Percentiles rank a stretch among this genome's conserved stretches.
These are phyloP conservation scores for Aristolochia californica DNA, from an alignment of 164 flowering plant genomes.

Conservation along the genomic window DNA sequence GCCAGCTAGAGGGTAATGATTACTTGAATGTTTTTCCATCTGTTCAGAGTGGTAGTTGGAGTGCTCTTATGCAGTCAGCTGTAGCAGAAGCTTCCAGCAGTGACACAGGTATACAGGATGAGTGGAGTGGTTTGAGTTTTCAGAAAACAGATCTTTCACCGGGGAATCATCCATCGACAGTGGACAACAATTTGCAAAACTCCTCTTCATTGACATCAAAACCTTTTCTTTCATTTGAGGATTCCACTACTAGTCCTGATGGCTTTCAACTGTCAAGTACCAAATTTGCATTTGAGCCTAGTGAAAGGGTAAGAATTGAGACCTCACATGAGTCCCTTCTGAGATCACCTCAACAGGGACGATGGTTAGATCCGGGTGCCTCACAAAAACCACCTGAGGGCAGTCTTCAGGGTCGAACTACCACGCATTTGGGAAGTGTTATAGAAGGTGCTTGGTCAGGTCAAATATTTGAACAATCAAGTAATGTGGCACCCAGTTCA, in stretches of 20 bases:
- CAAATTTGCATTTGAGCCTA: slow-evolving; percentile 6
- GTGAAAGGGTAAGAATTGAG: slow-evolving; percentile 2
- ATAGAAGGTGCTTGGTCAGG: slow-evolving; percentile 23
- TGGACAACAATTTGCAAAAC: slow-evolving; percentile 31
- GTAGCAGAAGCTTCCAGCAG: slow-evolving; percentile 75
- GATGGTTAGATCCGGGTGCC: slow-evolving; percentile 27
- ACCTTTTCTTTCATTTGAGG: slow-evolving; percentile 20
- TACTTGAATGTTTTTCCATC: slow-evolving; percentile 35
- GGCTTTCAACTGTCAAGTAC: slow-evolving; percentile 21
- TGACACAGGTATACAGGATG: slow-evolving; percentile 62
- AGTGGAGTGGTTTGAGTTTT: slow-evolving; percentile 72
- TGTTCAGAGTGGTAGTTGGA: slow-evolving; percentile 82
- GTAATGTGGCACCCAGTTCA: slow-evolving; percentile 12
- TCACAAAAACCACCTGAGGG: slow-evolving; percentile 29
- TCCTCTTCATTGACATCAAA: slow-evolving; percentile 34
- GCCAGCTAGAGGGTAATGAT: slow-evolving; percentile 28
- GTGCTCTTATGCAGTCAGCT: slow-evolving; percentile 97
- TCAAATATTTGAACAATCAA: slow-evolving; percentile 26
- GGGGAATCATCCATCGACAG: slow-evolving; percentile 35
- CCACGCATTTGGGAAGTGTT: slow-evolving; percentile 24
- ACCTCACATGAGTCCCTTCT: slow-evolving; percentile 5
- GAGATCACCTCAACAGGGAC: slow-evolving; percentile 27
- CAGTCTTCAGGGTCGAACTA: slow-evolving; percentile 25
- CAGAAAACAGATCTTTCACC: slow-evolving; percentile 43
- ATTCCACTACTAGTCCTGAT: slow-evolving; percentile 22